Percentiles rank a stretch among this genome's conserved stretches.
Conservation (phyloP, 768 basidiomycete species). For the Kwoniella botswanensis region DNA sequence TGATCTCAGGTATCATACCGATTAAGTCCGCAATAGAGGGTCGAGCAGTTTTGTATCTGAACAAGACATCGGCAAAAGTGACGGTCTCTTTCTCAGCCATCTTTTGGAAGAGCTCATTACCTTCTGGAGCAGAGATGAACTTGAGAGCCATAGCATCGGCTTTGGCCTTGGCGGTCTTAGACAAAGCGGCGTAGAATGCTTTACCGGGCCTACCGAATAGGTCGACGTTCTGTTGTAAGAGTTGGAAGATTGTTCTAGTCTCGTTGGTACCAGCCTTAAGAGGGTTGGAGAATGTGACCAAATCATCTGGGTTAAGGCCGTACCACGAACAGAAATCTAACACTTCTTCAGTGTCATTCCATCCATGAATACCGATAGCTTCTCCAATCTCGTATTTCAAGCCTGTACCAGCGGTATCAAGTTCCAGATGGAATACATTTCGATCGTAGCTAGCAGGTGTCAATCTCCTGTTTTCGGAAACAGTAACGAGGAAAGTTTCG, state of each 20-base stretch:
- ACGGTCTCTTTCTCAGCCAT: constrained; percentile 92
- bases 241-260: constrained; percentile 92
- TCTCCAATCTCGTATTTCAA: constrained; percentile 95
- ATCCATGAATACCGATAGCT: constrained; percentile 94
- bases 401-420: constrained; percentile 87
- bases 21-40: constrained; percentile 85
- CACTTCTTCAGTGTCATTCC: constrained; percentile 92
- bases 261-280: constrained; percentile 69
- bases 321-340: constrained; percentile 90
- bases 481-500: constrained; percentile 89
- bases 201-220: constrained; percentile 95
- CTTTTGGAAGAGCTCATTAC: constrained; percentile 90
- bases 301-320: constrained; percentile 75
- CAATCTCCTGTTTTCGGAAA: constrained; percentile 89
- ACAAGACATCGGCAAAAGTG: constrained; percentile 85
- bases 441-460: constrained; percentile 96
- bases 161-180: constrained; percentile 71
- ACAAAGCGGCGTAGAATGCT: constrained; percentile 88
- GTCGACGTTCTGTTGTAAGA: constrained; percentile 94
- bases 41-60: constrained; percentile 74
- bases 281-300: constrained; percentile 80
- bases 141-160: constrained; percentile 78
- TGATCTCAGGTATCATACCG: constrained; percentile 89
- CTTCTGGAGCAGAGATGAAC: constrained; percentile 94
- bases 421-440: constrained; percentile 98